Base-by-base conservation (phyloP, 345 rosid species). In the Eucalyptus marginata region DNA sequence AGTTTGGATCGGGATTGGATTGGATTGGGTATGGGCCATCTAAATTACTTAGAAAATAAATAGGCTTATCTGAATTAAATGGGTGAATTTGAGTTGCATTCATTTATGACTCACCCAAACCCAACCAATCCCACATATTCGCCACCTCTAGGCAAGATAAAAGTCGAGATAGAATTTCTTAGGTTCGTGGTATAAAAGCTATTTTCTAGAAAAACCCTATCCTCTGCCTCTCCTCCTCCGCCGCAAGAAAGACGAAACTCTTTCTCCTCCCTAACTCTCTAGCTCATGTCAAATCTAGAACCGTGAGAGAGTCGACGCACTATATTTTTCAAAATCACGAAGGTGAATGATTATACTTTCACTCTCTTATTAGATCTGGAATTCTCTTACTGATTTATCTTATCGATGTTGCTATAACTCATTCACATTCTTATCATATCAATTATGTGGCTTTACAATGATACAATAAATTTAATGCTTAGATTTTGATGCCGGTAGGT, bases 321-420 rank as follows among this genome's bases (percentile, higher is more conserved):
- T 36, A 36, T 20, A 18, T 24, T 76, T 36, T 76, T 76, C 13
- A 10, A 76, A 76, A 76, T 36, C 4, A 0, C 0, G 2, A 76
- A 76, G 46, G 83, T 36, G 83, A 76, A 76, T 0, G 2, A 36
- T 76, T 13, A 76, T 76, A 18, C 47, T 40, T 76, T 10, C 8
- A 5, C 83, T 36, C 83, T 76, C 5, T 76, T 20, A 76, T 7
- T 12, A 76, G 0, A 36, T 76, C 5, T 20, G 1, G 8, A 76
- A 10, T 0, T 76, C 5, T 20, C 1, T 6, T 0, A 6, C 0
- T 6, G 1, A 76, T 76, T 22, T 76, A 36, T 36, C 15, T 40
- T 20, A 3, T 20, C 4, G 4, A 76, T 40, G 2, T 40, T 12
- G 29, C 12, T 76, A 12, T 10, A 40, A 3, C 15, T 8, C 13